Base-by-base conservation (phyloP, 306 rosid species). In the Lathyrus oleraceus region DNA sequence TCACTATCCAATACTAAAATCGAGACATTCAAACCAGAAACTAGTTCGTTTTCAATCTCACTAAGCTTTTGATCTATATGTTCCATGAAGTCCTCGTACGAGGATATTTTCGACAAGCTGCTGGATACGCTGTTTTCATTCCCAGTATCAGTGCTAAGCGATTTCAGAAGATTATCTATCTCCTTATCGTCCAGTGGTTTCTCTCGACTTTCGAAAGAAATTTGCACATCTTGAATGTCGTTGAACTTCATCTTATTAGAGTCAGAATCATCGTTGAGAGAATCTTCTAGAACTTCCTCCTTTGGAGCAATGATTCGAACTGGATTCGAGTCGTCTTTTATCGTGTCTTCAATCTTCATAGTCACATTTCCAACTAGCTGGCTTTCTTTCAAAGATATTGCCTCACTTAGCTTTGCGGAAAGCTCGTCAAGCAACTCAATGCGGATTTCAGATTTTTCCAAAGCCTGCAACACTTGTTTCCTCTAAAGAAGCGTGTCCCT, bases 391-490 rank as follows among this genome's bases (percentile, higher is more conserved):
- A 80, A 19, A 78, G 87, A 80, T 82, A 94, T 88, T 20, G 88
- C 97, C 96, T 94, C 92, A 66, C 85, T 78, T 65, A 94, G 87
- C 79, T 88, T 90, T 7, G 84, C 12, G 21, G 87, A 83, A 71
- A 94, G 92, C 57, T 87, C 84, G 74, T 88, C 96, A 48, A 94
- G 93, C 81, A 94, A 81, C 60, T 90, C 85, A 57, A 88, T 88
- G 63, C 98, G 97, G 25, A 45, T 73, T 65, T 87, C 88, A 23
- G 98, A 87, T 59, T 88, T 94, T 73, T 88, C 89, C 83, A 94
- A 77, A 63, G 97, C 98, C 67, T 87, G 86, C 89, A 87, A 75
- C 57, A 94, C 88, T 78, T 87, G 90, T 87, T 94, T 94, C 81
- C 91, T 94, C 82, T 94, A 95, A 65, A 87, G 71, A 61, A 94